Percentiles rank a stretch among this genome's conserved stretches.
Conservation (phyloP, 148 eudicot genomes). For the Rhododendron simsii region DNA sequence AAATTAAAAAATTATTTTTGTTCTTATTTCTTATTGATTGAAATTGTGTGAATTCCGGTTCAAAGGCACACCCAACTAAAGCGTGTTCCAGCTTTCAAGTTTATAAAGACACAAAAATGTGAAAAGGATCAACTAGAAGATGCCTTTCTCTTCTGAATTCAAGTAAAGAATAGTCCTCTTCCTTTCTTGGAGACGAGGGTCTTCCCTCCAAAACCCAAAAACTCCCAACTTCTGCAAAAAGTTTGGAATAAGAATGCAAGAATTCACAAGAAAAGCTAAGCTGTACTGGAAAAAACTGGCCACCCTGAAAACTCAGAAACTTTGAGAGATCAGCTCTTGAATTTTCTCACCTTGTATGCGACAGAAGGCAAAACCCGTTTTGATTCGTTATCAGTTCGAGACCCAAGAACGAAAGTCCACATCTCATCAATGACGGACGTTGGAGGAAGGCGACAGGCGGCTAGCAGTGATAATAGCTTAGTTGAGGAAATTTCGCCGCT, state of each 20-base stretch:
- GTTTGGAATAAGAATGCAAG: slow-evolving; percentile 15
- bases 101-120: background rate
- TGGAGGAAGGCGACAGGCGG: background rate
- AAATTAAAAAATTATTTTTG: too few species aligned
- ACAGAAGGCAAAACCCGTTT: background rate
- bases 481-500: slow-evolving; percentile 40
- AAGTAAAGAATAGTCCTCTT: slow-evolving; percentile 7
- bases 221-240: background rate
- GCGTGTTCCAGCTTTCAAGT: background rate
- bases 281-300: background rate
- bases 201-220: slow-evolving; percentile 6
- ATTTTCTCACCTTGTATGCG: background rate
- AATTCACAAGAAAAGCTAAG: slow-evolving; percentile 18
- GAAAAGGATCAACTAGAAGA: background rate
- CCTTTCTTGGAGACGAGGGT: background rate
- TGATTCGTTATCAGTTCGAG: background rate
- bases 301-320: background rate
- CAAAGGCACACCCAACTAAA: too few species aligned
- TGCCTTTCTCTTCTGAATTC: background rate
- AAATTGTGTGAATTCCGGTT: too few species aligned
- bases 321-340: background rate
- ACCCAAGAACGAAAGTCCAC: background rate
- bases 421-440: slow-evolving; percentile 14
- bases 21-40: too few species aligned
- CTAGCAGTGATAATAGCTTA: background rate